Base-by-base conservation (phyloP, 257 asterid genomes). In the Primulina tabacum region DNA sequence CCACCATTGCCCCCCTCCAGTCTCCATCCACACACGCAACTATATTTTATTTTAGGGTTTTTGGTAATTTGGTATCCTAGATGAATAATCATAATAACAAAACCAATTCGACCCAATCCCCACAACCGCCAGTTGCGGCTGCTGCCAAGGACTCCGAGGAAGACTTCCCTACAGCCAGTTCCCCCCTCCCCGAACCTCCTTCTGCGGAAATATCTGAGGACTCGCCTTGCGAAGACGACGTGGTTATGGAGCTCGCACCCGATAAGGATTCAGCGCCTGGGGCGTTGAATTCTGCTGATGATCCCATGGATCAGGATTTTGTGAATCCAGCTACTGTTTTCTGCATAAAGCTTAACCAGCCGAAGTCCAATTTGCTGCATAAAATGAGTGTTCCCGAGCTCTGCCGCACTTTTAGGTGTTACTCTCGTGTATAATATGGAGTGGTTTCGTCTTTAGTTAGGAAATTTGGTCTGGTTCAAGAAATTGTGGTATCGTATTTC, bases 351-450 rank as follows among this genome's bases (percentile, higher is more conserved):
- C 89, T 93, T 24, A 87, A 82, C 82, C 99, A 93, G 78, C 96
- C 94, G 0, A 89, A 69, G 79, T 84, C 92, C 10, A 93, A 82
- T 81, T 82, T 90, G 82, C 82, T 86, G 79, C 88, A 90, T 65
- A 93, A 93, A 73, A 93, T 93, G 99, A 89, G 96, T 68, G 97
- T 93, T 73, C 99, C 99, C 0, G 99, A 93, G 81, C 99, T 93
- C 37, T 93, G 99, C 79, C 97, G 99, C 21, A 90, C 86, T 67
- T 93, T 93, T 73, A 93, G 99, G 99, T 90, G 82, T 65, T 21
- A 30, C 10, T 16, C 26, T 69, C 53, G 52, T 55, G 81, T 62
- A 50, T 20, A 64, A 52, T 38, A 28, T 57, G 6, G 67, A 59
- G 10, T 52, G 43, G 21, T 50, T 47, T 62, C 20, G 30, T 34